Base-by-base conservation (phyloP, 2,329 filamentous ascomycete species). In the Sporothrix curviconia region DNA sequence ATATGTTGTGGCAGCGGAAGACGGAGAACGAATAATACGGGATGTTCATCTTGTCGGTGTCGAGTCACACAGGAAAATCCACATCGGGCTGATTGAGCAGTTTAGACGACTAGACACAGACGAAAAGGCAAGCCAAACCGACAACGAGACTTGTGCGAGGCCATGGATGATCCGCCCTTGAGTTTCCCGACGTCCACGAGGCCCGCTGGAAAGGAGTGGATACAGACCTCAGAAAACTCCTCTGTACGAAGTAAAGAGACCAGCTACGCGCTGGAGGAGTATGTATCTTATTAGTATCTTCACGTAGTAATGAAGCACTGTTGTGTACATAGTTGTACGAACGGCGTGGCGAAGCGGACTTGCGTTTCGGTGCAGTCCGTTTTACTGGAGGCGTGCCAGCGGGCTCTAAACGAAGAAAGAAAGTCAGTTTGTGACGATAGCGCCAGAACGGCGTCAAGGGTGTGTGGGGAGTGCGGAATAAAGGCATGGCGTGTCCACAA, bases 381-480 rank as follows among this genome's bases (percentile, higher is more conserved):
- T 44, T 28, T 9, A n/a, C n/a, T n/a, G n/a, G n/a, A n/a, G n/a
- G n/a, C n/a, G n/a, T n/a, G n/a, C n/a, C n/a, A n/a, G n/a, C n/a
- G n/a, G n/a, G n/a, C n/a, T n/a, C n/a, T n/a, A n/a, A 32, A 24
- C 25, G 15, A 42, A 25, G 36, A 25, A 42, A 25, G 34, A 28
- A 25, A 39, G 24, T 9, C n/a, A 42, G 37, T 14, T 24, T 42
- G 24, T 25, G 49, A 51, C 32, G 47, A 51, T 51, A 51, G 49
- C 49, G 49, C 34, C 28, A 39, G 34, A 25, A 12, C 34, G 49
- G 34, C 34, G 22, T 22, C 34, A 24, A 12, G 55, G 50, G 55
- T 56, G 44, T 36, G 55, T 51, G 46, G 55, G 19, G 28, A 25
- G 30, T 8, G 55, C 15, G n/a, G 17, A 53, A 42, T 32, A 42